Percentiles rank a stretch among this genome's conserved stretches.
These are phyloP conservation scores for Trichoderma lentiforme DNA, from an alignment of 2,329 filamentous ascomycete genomes.

Conservation along the genomic window DNA sequence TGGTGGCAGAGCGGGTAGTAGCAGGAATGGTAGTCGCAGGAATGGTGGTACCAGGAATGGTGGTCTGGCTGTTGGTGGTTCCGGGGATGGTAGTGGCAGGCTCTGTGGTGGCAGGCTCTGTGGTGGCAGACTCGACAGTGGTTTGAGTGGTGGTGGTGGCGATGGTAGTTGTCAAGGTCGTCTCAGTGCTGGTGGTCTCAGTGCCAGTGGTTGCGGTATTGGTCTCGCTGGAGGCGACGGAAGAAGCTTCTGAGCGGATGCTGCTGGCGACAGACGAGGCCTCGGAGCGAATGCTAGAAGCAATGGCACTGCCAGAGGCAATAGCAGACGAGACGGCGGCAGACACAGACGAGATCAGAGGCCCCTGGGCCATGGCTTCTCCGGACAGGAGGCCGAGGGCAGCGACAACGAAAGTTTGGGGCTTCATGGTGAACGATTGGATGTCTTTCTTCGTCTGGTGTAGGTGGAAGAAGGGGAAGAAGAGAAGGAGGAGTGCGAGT, in stretches of 20 bases:
- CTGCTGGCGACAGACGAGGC: slow-evolving; percentile 8
- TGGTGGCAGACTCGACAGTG: slow-evolving; percentile 4
- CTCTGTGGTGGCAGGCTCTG: slow-evolving; percentile 5
- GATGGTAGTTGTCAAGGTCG: neutral
- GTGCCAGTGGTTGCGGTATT: neutral
- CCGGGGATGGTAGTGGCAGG: neutral
- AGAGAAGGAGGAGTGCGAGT: neutral
- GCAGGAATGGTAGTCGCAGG: neutral
- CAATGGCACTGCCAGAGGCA: neutral
- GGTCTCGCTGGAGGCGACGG: neutral
- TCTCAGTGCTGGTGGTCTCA: neutral
- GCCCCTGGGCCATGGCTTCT: neutral
- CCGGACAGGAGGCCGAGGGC: slow-evolving; percentile 18
- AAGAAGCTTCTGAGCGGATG: neutral
- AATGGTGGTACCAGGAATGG: neutral
- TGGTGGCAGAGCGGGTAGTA: neutral
- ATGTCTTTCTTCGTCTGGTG: neutral
- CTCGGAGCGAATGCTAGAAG: neutral
- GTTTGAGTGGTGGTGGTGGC: slow-evolving; percentile 6
- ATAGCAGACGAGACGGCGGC: neutral
- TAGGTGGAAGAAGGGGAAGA: neutral
- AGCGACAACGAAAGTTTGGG: slow-evolving; percentile 6
- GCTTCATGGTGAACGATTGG: slow-evolving; percentile 17
- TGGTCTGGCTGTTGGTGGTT: slow-evolving; percentile 13
- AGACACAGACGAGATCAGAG: slow-evolving; percentile 5